Percentiles rank a stretch among this genome's conserved stretches.
phyloP scores from a whole-genome alignment of 345 rosid genomes.

The Dipteronia dyeriana region DNA sequence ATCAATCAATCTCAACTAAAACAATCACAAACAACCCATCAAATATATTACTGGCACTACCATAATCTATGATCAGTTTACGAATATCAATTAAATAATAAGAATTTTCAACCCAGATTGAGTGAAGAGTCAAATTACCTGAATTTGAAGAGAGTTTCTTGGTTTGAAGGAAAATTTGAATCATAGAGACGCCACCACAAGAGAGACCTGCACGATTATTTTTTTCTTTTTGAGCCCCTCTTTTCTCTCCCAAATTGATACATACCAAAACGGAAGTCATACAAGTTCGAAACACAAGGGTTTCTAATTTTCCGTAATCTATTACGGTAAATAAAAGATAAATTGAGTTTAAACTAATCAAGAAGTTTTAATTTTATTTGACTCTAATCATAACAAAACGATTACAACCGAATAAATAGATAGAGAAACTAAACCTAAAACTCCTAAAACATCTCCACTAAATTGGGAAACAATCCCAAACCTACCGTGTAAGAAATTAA shows the following conservation, averaged over 20 bases:
- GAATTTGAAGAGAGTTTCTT: conserved; percentile 1
- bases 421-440: no score
- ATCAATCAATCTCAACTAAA: neutral
- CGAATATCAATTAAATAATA: neutral
- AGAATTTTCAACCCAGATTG: neutral
- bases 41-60: neutral
- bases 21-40: conserved; percentile 9
- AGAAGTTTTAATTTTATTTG: no score
- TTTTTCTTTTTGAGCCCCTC: conserved; percentile 29
- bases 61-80: conserved; percentile 7
- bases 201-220: conserved; percentile 25
- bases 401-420: no score
- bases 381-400: no score
- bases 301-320: no score
- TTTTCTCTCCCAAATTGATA: conserved; percentile 30
- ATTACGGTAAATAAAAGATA: no score
- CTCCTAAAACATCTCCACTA: no score
- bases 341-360: no score
- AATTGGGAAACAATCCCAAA: no score
- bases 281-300: no score
- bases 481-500: no score
- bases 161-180: conserved; percentile 10
- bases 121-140: conserved; percentile 27
- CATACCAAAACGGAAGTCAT: no score
- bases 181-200: conserved; percentile 28